Base-by-base conservation (phyloP, 208 protist species). In the Histomonas meleagridis region DNA sequence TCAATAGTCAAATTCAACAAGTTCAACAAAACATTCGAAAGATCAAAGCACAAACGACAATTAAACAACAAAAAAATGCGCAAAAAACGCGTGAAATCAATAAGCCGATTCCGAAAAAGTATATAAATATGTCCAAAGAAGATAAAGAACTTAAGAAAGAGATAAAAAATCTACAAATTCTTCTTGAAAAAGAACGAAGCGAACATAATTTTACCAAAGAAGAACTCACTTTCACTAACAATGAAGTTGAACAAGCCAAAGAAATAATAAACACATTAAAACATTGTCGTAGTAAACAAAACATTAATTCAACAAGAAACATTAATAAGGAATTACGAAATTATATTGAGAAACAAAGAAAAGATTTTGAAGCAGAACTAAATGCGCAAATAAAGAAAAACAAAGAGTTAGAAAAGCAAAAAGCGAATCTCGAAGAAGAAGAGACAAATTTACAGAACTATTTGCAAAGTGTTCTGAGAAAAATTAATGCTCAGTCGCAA, bases 391-490 rank as follows among this genome's bases (percentile, higher is more conserved):
- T 65, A 5, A 65, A 65, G n/a, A 65, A 65, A 26, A 65, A 65
- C n/a, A 65, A 65, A n/a, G 60, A 65, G n/a, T 65, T 65, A n/a
- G 60, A 65, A 65, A 65, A n/a, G n/a, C 60, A 65, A 65, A 65
- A 26, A 65, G 60, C n/a, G 16, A 26, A 65, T 28, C n/a, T 65
- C 3, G 60, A 32, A 10, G 60, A 65, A 65, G 60, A 65, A 65
- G 60, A 65, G n/a, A 26, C 60, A 65, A 65, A 32, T 10, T 28
- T 65, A 5, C 16, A 26, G 3, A 65, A 10, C n/a, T 65, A 65
- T 28, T 28, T 65, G n/a, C 18, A n/a, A 5, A 10, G 7, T 65
- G 60, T 65, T 65, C 21, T 32, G n/a, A 65, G n/a, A n/a, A 65
- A 65, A 65, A 7, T 65, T n/a, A 26, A 10, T 65, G 60, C 60